Evolutionary conservation across 2,329 filamentous ascomycete genomes (phyloP), one percentile per base, ranked within the genome.

Genomic region (Colletotrichum plurivorum): DNA sequence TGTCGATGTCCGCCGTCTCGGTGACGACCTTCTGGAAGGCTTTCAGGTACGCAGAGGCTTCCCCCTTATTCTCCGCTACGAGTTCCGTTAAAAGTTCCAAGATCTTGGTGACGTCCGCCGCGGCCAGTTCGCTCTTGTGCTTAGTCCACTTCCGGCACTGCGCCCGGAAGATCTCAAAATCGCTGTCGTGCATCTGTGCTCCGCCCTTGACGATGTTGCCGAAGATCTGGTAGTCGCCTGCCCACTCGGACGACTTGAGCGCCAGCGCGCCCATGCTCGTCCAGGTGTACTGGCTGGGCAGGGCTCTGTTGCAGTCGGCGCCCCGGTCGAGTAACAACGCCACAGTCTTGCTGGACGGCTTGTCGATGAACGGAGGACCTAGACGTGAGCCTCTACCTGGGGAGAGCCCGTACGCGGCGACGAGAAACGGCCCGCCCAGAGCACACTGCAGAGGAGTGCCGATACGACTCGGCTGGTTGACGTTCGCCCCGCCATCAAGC

Each of bases 381-480:
- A 16, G 41, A 8, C 20, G 10, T 36, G 5, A 43, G 39, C 25
- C 25, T 20, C 43, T 52, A 4, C 16, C 39, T 3, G 31, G 25
- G 20, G 27, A 39, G 18, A 53, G 39, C 4, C 51, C 54, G 9
- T 64, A 55, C 5, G 25, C 25, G 8, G 55, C 63, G 2, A 60
- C 39, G 15, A 65, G 55, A 3, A 39, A 46, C 7, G 55, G 39
- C 0, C 63, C 63, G 12, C 63, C 63, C 5, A 60, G 45, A 12
- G 63, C 63, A 16, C 63, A 65, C n/a, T 65, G 63, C 18, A 65
- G 31, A n/a, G 63, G 63, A 2, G 55, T 53, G 5, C 55, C 63
- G n/a, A 60, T 45, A 15, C 22, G 57, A n/a, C 63, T 60, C 18
- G 13, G 48, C 8, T 13, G 48, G 27, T 60, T 27, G 8, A 60